Evolutionary conservation across 1,284 basidiomycete species (phyloP), one percentile per base, ranked within the genome.

Genomic region (Apiotrichum siamense): DNA sequence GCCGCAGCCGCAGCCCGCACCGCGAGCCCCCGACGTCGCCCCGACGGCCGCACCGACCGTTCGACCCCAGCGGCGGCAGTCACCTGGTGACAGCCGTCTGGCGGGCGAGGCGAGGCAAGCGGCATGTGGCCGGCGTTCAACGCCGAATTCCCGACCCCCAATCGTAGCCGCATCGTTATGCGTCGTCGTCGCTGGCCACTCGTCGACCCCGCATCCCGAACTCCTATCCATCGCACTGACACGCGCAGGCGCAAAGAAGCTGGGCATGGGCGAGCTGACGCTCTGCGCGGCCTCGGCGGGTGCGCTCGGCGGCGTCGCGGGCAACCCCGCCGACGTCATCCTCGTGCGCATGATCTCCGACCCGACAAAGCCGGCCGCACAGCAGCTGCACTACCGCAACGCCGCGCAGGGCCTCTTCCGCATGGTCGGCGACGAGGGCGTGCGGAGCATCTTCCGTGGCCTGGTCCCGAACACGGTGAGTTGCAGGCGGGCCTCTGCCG

Each of bases 391-490:
- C n/a, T 74, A 74, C 53, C 49, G 68, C 18, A 76, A 78, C 56
- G 74, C 76, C 21, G 45, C 77, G 24, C 64, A 75, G 21, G 78
- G 78, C 0, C 48, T 79, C 15, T 70, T 73, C 44, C 58, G 73
- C 38, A 77, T 79, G 65, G 70, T 74, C 15, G 52, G 56, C 15
- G 74, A 77, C 7, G 79, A 79, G 59, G 78, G 79, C 17, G 51
- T 71, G 6, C 47, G 53, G 1, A 68, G 72, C 10, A 65, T 80
- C 18, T 74, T 73, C 44, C 63, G 77, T 29, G 79, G 79, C 12
- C 51, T 78, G 7, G 67, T 67, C 7, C 77, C 78, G 1, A 80
- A 80, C 58, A 73, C 74, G 3, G 76, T 77, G 38, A 63, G 70
- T 64, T 13, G 29, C 26, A 7, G 23, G 9, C 4, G 12, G 21